Evolutionary conservation across 176 grass and related monocot species (phyloP), one percentile per base, ranked within the genome.

Genomic region (Elymus sibiricus): DNA sequence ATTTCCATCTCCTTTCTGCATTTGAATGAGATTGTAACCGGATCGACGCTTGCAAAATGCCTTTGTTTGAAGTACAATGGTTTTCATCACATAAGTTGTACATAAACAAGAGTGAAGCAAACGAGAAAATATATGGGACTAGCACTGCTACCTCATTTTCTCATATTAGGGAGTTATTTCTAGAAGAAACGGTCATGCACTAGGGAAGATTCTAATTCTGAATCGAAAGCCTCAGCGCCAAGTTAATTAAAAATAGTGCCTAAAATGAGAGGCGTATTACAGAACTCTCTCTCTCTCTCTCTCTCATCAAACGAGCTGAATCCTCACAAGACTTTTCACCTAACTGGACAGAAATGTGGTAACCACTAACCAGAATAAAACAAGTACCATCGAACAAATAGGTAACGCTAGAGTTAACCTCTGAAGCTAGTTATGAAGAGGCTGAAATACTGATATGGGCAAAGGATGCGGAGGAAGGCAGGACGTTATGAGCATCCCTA

Each of bases 1-100:
- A 37, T 92, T 88, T 22, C 84, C 84, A 13, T 62, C 78, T 71
- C 84, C 70, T 84, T 88, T 95, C 74, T 89, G 90, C 93, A 98
- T 98, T 94, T 95, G 91, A 85, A 98, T 89, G 79, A 95, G 92
- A 77, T 98, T 94, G 88, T 90, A 98, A 79, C 91, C 93, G 15
- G 96, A 68, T 98, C 93, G 35, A 95, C 82, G 43, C 85, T 93
- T 79, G 86, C 86, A 84, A 95, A 98, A 70, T 88, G 92, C 88
- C 93, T 98, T 88, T 98, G 87, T 70, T 90, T 77, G 22, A 35
- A 70, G 37, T 85, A 78, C 4, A 84, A 59, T 51, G 1, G n/a
- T 70, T 69, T 44, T 42, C 29, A 10, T 27, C 37, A 82, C 16
- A 70, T 49, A 44, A 44, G 14, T 47, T 31, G 47, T 19, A 26